Percentiles rank a stretch among this genome's conserved stretches.
Conservation (phyloP, 805 yeast species). For the Myxozyma mucilagina region DNA sequence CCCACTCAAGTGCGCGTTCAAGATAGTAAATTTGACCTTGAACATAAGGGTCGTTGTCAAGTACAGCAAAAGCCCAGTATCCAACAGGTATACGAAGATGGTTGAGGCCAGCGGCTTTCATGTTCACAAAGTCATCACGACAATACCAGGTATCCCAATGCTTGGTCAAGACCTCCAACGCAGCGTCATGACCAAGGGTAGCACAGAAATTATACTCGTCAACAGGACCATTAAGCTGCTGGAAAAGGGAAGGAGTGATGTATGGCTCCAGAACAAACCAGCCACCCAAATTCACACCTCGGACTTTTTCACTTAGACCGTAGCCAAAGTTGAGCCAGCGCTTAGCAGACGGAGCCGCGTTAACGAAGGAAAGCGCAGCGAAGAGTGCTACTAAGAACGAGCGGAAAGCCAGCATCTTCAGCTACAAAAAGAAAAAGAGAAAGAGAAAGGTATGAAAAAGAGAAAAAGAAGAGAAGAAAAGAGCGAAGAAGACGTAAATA, state of each 20-base stretch:
- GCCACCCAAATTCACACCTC: constrained; percentile 83
- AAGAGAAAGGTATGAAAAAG: not conserved
- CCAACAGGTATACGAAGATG: constrained; percentile 57
- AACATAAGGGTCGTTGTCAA: constrained; percentile 53
- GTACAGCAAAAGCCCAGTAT: constrained; percentile 62
- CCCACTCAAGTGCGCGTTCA: constrained; percentile 79
- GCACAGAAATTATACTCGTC: constrained; percentile 77
- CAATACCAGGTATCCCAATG: constrained; percentile 73
- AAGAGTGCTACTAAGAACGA: not conserved
- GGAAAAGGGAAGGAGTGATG: constrained; percentile 78
- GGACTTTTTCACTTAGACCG: constrained; percentile 35
- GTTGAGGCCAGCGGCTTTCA: constrained; percentile 62
- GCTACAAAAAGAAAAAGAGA: not conserved
- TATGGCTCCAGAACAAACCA: constrained; percentile 84
- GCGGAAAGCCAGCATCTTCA: not conserved
- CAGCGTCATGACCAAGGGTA: constrained; percentile 49
- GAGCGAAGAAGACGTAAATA: not conserved
- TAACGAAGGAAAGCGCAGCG: not conserved
- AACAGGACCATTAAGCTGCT: constrained; percentile 60
- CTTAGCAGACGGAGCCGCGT: not conserved
- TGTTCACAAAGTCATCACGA: constrained; percentile 59
- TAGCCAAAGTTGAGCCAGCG: constrained; percentile 33
- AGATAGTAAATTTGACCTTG: constrained; percentile 73
- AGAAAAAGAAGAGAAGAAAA: not conserved
- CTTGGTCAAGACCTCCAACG: constrained; percentile 48